Evolutionary conservation across 345 rosid species (phyloP), one percentile per base, ranked within the genome.

Genomic region (Carallia pectinifolia): DNA sequence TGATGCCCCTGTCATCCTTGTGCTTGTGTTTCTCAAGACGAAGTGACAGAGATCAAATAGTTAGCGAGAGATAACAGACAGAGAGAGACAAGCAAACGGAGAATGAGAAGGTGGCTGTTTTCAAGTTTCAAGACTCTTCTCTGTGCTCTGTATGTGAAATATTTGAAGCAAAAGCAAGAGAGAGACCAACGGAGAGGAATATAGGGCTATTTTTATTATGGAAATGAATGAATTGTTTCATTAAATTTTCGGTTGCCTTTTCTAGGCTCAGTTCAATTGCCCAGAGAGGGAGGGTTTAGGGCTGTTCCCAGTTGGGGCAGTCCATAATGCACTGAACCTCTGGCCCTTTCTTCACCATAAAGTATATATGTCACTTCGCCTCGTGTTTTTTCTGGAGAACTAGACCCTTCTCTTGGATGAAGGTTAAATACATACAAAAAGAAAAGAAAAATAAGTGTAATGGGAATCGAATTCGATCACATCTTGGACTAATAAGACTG

Each of bases 251-350:
- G 44, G 44, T 7, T 38, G 44, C 6, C 29, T n/a, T 64, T 47
- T 64, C 13, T 47, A 9, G 9, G 58, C 27, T 23, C 37, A 4
- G 23, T 23, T 23, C 23, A 44, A 44, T 3, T 50, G 29, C 30
- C 58, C 37, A 31, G 0, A 16, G 47, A 30, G 56, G 6, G 30
- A 8, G 2, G 29, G 38, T 23, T 19, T 56, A 64, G 18, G 72
- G 72, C 64, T 68, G 29, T 68, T 30, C 40, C 64, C 72, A 44
- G 72, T 44, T 68, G 56, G 16, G 7, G 53, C 23, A 58, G 53
- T 7, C 18, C 71, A 7, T 9, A 17, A 12, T 27, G 13, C 5
- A 16, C 18, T 23, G 38, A 8, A 47, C 29, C 12, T 0, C 13
- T 40, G 55, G 55, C 10, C 71, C 64, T 58, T 16, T 6, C 15